Evolutionary conservation across 306 rosid species (phyloP), one percentile per base, ranked within the genome.

Genomic region (Sphenostylis stenocarpa): DNA sequence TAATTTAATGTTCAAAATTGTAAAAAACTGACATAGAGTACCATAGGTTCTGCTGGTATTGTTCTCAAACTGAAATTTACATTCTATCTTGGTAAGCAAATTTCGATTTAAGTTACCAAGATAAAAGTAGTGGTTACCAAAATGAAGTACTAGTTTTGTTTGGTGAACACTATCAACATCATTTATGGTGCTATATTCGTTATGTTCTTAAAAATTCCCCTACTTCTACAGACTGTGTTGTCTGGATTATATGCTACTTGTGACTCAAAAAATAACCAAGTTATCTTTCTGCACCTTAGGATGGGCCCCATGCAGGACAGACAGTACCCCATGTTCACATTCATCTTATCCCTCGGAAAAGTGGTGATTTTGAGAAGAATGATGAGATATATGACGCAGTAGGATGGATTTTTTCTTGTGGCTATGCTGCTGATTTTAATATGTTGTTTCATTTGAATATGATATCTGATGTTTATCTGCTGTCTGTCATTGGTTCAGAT

Each of bases 301-400:
- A 95, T 72, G 99, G 97, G 0, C 99, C 97, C 20, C 90, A 92
- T 80, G 96, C 97, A 19, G 99, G 98, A 69, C 97, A 92, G 84
- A 80, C 86, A 0, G 99, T 95, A 55, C 94, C 97, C 67, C 99
- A 95, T 86, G 96, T 95, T 79, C 99, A 95, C 79, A 86, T 95
- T 63, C 99, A 95, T 67, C 81, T 95, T 26, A 48, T 95, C 56
- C 98, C 97, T 0, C 82, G 99, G 65, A 87, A 70, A 87, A 82
- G 82, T 58, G 96, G 93, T 0, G 97, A 95, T 70, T 92, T 95
- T 28, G 85, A 89, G 94, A 89, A 85, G 16, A 95, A 95, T 16
- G 97, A 92, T 51, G 96, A 95, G 77, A 90, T 95, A 77, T 90
- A 92, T 69, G 93, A 92, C 73, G 97, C 92, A 1, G 98, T 94